phyloP scores from a whole-genome alignment of 1,284 basidiomycete species.

The Taiwanofungus camphoratus region DNA sequence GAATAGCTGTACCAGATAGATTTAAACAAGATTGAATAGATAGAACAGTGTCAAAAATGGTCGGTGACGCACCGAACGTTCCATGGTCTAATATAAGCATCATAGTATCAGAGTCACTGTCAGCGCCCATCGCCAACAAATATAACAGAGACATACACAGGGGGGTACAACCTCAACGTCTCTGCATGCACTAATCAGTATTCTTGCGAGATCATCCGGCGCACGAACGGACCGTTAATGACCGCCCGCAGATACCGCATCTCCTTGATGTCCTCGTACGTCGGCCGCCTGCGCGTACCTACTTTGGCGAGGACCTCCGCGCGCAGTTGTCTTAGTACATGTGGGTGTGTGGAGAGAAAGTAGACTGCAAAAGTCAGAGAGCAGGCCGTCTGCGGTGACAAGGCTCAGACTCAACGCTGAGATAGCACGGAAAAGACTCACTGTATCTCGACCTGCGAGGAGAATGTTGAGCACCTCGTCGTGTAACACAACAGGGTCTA shows the following conservation, averaged over 20 bases:
- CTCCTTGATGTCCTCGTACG: constrained; percentile 32
- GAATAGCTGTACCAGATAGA: constrained; percentile 8
- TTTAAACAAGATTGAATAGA: background rate
- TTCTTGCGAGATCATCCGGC: background rate
- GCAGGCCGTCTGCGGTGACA: constrained; percentile 25
- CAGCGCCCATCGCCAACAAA: constrained; percentile 1
- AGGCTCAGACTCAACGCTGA: background rate
- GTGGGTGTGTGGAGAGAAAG: constrained; percentile 34
- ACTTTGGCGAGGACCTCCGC: constrained; percentile 33
- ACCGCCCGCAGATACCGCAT: constrained; percentile 32
- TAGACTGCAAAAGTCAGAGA: constrained; percentile 35
- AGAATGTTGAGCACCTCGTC: constrained; percentile 35
- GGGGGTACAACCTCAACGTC: constrained; percentile 24
- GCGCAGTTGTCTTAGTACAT: constrained; percentile 29
- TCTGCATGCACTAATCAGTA: constrained; percentile 9
- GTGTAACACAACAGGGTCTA: constrained; percentile 19
- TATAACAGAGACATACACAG: constrained; percentile 24
- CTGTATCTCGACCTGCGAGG: constrained; percentile 35
- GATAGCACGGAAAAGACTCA: constrained; percentile 12
- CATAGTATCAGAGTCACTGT: constrained; percentile 22
- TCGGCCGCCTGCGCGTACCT: constrained; percentile 28
- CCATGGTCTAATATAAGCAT: constrained; percentile 13
- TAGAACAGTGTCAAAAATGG: background rate
- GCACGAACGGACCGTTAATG: constrained; percentile 13
- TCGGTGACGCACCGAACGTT: constrained; percentile 13